Evolutionary conservation across 164 flowering plant species (phyloP), one percentile per base, ranked within the genome.

Genomic region (Houttuynia cordata): DNA sequence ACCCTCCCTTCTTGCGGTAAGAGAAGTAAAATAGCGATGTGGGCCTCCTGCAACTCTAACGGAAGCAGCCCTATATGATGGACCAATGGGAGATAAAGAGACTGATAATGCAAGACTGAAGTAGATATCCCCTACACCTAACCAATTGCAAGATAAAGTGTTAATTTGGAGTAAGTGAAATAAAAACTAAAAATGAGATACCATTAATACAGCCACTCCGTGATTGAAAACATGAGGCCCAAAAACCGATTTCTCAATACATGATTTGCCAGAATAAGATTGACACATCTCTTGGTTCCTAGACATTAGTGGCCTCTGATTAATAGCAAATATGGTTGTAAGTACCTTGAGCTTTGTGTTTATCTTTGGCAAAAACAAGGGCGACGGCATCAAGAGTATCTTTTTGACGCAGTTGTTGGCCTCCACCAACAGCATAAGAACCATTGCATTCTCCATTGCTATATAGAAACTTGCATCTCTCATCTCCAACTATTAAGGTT

Each of bases 1-100:
- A 53, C 86, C 85, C 58, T 81, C 85, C 71, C 77, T 76, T 70
- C 67, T 81, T 14, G 88, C 97, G 64, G 88, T 90, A 34, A 90
- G 79, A 86, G 83, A 83, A 12, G 97, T 83, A 25, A 65, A 50
- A 65, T 34, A 23, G 12, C 70, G 64, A 59, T 60, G 10, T 21
- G 40, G 13, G 20, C 61, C 60, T 13, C 53, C 62, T 1, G 39
- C 10, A 19, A 37, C 70, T 69, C 66, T 82, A 57, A 81, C 93
- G 64, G 86, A 77, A 72, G 68, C 88, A 53, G 79, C 84, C 76
- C 72, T 85, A 71, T 76, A 76, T 20, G 54, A 70, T 19, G 79
- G 76, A 63, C 94, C 94, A 4, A 81, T 56, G 15, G 87, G 74
- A 57, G 79, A 69, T 45, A 83, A 34, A 20, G 94, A 90, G 63